phyloP scores from a whole-genome alignment of 2,329 filamentous ascomycete species.

The Piedraia hortae region DNA sequence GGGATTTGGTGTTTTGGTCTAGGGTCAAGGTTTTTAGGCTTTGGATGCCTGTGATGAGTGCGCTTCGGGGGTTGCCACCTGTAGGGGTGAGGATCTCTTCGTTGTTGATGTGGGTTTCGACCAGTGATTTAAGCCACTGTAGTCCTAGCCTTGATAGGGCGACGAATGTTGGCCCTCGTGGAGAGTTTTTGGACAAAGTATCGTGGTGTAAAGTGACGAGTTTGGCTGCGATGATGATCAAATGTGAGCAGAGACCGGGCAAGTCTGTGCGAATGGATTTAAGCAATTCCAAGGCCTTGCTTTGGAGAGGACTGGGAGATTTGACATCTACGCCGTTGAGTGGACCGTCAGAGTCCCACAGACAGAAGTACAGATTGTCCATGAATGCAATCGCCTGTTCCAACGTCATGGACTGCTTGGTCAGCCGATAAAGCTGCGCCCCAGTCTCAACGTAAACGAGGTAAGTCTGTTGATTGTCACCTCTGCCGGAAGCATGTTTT shows the following conservation, averaged over 20 bases:
- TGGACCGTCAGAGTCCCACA: conserved; percentile 39
- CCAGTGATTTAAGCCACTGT: conserved; percentile 33
- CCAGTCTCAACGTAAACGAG: conserved; percentile 57
- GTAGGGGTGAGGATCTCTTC: too few species aligned
- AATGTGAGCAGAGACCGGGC: conserved; percentile 33
- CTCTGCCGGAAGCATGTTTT: conserved; percentile 2
- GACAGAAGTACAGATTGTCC: conserved; percentile 38
- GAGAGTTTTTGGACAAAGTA: conserved; percentile 6
- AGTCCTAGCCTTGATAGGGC: conserved; percentile 70
- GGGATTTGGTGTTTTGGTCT: too few species aligned
- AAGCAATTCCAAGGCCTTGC: conserved; percentile 37
- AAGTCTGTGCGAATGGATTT: conserved; percentile 40
- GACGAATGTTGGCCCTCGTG: conserved; percentile 44
- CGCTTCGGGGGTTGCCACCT: too few species aligned
- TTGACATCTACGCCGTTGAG: conserved; percentile 47
- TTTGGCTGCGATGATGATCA: conserved; percentile 41
- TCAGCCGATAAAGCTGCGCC: conserved; percentile 50
- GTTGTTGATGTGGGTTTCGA: too few species aligned
- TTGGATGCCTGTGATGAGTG: conserved; percentile 35
- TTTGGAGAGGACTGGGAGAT: conserved; percentile 44
- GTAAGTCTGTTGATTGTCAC: conserved; percentile 49
- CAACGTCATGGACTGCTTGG: conserved; percentile 33
- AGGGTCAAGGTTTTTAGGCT: conserved; percentile 42
- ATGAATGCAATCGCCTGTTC: conserved; percentile 41
- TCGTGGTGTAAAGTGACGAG: conserved; percentile 44